These are phyloP conservation scores for Nitzschia putrida DNA, from an alignment of 108 stramenopile genomes.

Conservation along the genomic window DNA sequence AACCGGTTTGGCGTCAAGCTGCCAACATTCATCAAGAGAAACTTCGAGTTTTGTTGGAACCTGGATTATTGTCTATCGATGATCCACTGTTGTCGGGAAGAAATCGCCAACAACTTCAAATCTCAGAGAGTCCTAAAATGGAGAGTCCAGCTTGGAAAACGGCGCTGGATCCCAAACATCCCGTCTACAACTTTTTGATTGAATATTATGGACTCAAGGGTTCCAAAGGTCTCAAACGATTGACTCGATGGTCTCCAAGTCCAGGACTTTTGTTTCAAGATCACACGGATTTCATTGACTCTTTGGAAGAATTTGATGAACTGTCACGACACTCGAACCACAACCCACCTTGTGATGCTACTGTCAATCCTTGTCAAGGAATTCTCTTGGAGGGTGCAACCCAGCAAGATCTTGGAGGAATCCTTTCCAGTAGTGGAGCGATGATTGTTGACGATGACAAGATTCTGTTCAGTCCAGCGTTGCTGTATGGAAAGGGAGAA, in stretches of 20 bases:
- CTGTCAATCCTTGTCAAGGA: conserved; percentile 14
- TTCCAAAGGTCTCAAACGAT: conserved; percentile 54
- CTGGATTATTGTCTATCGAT: conserved; percentile 40
- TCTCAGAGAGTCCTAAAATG: background rate
- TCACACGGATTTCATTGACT: conserved; percentile 1
- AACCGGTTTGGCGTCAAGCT: conserved; percentile 44
- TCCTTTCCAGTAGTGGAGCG: conserved; percentile 57
- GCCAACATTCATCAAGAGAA: conserved; percentile 34
- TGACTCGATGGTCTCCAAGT: conserved; percentile 69
- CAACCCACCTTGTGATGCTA: background rate
- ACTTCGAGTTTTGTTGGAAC: conserved; percentile 38
- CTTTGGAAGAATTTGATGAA: conserved; percentile 6
- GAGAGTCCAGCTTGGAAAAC: conserved; percentile 3
- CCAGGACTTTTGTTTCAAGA: conserved; percentile 33
- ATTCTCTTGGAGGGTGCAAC: conserved; percentile 73
- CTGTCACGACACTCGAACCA: background rate
- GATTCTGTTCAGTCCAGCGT: conserved; percentile 58
- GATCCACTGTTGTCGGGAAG: conserved; percentile 37
- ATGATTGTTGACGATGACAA: conserved; percentile 24
- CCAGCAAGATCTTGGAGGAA: conserved; percentile 54
- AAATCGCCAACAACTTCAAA: conserved; percentile 1
- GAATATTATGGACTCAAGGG: conserved; percentile 87
- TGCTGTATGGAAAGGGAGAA: conserved; percentile 44
- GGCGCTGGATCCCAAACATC: conserved; percentile 71
- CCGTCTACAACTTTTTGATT: conserved; percentile 84